A percentile compares a stretch with the other conserved stretches of the same genome.
Evolutionary conservation across 2,329 filamentous ascomycete species (phyloP).

Genomic region (Colletotrichum spaethianum): DNA sequence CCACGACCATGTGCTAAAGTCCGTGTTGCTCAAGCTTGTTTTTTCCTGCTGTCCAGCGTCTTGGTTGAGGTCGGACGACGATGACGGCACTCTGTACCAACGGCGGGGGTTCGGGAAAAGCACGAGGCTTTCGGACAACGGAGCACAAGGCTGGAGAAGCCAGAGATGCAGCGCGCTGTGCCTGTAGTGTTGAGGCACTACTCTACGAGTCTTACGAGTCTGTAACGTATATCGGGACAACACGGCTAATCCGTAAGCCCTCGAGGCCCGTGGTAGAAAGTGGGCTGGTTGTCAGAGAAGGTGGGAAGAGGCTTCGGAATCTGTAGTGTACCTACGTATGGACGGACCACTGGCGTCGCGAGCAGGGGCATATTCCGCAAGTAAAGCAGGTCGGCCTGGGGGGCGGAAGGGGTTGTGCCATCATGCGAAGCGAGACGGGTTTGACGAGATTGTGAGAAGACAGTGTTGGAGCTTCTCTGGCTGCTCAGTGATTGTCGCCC

Average conservation of each 20-base stretch:
- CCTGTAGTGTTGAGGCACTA: too few species aligned
- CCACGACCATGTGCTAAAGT: conserved; percentile 5
- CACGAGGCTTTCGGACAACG: not conserved
- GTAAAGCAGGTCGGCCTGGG: not conserved
- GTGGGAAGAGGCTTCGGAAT: too few species aligned
- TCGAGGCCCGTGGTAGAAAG: not conserved
- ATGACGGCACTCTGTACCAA: not conserved
- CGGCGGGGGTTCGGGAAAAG: not conserved
- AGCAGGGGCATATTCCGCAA: too few species aligned
- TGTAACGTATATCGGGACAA: too few species aligned
- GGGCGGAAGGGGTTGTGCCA: not conserved
- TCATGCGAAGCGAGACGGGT: not conserved
- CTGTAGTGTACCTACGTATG: too few species aligned
- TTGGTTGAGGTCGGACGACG: not conserved
- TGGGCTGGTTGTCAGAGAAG: too few species aligned
- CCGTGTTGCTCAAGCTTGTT: not conserved
- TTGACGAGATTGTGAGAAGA: not conserved
- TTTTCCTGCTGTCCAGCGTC: not conserved
- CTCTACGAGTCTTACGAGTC: too few species aligned
- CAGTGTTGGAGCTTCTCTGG: not conserved
- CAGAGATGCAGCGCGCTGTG: too few species aligned
- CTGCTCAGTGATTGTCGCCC: not conserved
- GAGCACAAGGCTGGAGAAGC: not conserved
- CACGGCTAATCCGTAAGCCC: too few species aligned
- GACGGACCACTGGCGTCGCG: too few species aligned